Conservation (phyloP, 1,284 basidiomycete species). For the Sphagnurus paluster region DNA sequence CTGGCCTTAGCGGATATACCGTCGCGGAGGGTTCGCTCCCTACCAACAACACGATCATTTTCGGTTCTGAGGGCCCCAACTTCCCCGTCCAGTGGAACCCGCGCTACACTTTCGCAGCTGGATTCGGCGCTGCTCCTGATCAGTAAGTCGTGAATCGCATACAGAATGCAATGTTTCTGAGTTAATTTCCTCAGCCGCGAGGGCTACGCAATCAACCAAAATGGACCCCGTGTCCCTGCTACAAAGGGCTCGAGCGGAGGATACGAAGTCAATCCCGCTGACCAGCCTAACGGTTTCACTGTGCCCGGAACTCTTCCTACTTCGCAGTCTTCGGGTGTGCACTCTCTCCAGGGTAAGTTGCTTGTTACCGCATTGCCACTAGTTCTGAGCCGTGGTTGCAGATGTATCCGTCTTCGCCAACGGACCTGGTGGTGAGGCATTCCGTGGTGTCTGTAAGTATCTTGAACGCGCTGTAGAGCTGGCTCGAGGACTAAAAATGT, state of each 20-base stretch:
- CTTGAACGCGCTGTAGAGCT: neutral
- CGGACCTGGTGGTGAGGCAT: conserved; percentile 38
- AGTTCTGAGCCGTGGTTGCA: conserved; percentile 9
- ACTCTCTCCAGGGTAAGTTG: conserved; percentile 35
- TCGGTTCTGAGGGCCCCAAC: conserved; percentile 38
- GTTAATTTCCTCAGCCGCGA: conserved; percentile 32
- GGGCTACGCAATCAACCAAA: conserved; percentile 30
- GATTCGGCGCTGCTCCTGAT: conserved; percentile 41
- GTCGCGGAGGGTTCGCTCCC: conserved; percentile 34
- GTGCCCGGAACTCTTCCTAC: conserved; percentile 34
- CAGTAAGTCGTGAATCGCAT: conserved; percentile 25
- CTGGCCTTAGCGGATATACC: conserved; percentile 41
- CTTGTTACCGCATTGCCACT: neutral
- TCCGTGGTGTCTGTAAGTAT: conserved; percentile 41
- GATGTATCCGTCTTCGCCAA: conserved; percentile 44
- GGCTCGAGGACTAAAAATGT: conserved; percentile 9
- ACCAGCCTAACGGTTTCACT: conserved; percentile 35
- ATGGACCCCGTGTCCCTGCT: conserved; percentile 38
- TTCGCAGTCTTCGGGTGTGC: conserved; percentile 35
- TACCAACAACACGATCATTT: conserved; percentile 36
- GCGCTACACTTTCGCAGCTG: conserved; percentile 40
- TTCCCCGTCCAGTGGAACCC: conserved; percentile 46
- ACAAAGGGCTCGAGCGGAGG: conserved; percentile 21
- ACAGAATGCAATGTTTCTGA: neutral
- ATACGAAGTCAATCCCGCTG: conserved; percentile 33